A percentile compares a stretch with the other conserved stretches of the same genome.
phyloP scores from a whole-genome alignment of 2,329 filamentous ascomycete species.

The Ilyonectria sp. region DNA sequence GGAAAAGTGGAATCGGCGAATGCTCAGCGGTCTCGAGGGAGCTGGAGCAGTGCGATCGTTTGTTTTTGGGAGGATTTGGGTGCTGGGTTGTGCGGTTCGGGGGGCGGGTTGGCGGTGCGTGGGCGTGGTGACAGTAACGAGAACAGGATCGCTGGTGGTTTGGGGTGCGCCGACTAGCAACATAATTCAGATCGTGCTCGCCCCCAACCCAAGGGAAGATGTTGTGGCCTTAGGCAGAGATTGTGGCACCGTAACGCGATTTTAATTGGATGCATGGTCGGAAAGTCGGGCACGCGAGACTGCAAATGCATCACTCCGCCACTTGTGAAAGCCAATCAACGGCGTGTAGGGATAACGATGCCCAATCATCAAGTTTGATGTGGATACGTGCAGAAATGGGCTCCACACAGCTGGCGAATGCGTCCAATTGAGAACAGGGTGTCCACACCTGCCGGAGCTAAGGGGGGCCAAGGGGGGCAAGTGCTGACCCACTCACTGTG shows the following conservation, averaged over 20 bases:
- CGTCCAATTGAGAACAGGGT: conserved; percentile 30
- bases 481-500: conserved; percentile 32
- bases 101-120: conserved; percentile 34
- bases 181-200: conserved; percentile 42
- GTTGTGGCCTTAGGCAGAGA: conserved; percentile 45
- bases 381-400: conserved; percentile 14
- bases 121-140: conserved; percentile 45
- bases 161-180: conserved; percentile 48
- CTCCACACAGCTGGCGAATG: not conserved
- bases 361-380: conserved; percentile 25
- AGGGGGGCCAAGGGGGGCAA: conserved; percentile 12
- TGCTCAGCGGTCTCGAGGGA: conserved; percentile 42
- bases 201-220: conserved; percentile 40
- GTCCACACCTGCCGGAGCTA: conserved; percentile 18
- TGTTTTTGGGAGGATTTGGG: conserved; percentile 31
- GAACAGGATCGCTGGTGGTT: conserved; percentile 43
- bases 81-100: conserved; percentile 32
- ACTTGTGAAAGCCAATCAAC: conserved; percentile 39
- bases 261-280: conserved; percentile 38
- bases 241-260: not conserved
- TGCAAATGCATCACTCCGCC: conserved; percentile 42
- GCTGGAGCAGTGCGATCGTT: conserved; percentile 40
- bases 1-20: conserved; percentile 22
- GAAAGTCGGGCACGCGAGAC: conserved; percentile 40
- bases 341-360: not conserved